Evolutionary conservation across 2,329 filamentous ascomycete genomes (phyloP), one percentile per base, ranked within the genome.

Genomic region (Fusarium papillatum): DNA sequence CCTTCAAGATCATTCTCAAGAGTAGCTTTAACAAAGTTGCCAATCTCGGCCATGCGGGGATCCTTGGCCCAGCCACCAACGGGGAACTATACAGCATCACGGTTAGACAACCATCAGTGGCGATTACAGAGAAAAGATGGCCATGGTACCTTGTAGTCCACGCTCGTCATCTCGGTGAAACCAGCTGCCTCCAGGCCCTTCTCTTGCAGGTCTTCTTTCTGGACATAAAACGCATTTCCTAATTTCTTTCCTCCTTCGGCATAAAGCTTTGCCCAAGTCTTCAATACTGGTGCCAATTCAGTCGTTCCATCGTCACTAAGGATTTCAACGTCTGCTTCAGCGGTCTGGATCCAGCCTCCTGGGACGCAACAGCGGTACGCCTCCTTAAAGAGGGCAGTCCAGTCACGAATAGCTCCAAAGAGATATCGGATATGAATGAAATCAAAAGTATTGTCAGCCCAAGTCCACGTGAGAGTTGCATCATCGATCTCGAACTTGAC

Each of bases 1-100:
- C 76, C 77, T 63, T 79, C 77, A 4, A 79, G 55, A 31, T 79
- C 77, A 16, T 79, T 79, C 29, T 79, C 77, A 2, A 79, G 70
- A 3, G 77, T 79, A 2, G 76, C 50, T 4, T 64, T 69, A 29
- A 79, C 75, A 22, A 69, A 78, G 29, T 69, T 77, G 16, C 77
- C 77, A 3, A 79, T 77, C n/a, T 63, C 57, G 10, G 50, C 53
- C 19, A 79, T 66, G 8, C 70, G 64, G 17, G 66, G 41, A 9
- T 79, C 71, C 9, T 55, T 69, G 9, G 77, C 38, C 77, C 77
- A 79, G 17, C 73, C 75, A 4, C 77, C 77, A 1, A 79, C 69
- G 5, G 77, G 77, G 55, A 78, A 74, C 77, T 78, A 34, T 34
- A 34, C 13, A 13, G 3, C 31, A 4, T 68, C 16, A 75, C 59